These are phyloP conservation scores for Curvularia lunata DNA, from an alignment of 2,329 filamentous ascomycete genomes.

Conservation along the genomic window DNA sequence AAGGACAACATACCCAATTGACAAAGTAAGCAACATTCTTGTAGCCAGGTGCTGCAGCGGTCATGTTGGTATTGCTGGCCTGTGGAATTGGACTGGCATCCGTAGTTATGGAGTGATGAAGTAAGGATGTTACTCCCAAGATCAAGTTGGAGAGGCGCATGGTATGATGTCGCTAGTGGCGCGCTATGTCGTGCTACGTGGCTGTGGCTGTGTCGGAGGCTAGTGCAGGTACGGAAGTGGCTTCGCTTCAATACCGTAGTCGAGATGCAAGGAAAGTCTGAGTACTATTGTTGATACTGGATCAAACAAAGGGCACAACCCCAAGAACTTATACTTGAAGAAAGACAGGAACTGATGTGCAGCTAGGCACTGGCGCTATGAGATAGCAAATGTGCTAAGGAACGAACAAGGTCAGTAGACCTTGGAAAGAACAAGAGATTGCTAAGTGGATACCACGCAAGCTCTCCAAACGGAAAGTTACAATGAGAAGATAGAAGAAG, in stretches of 20 bases:
- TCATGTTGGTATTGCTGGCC: constrained; percentile 17
- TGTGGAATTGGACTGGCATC: constrained; percentile 34
- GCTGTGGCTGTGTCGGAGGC: constrained; percentile 29
- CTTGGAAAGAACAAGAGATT: constrained; percentile 19
- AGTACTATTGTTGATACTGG: neutral
- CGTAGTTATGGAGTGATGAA: constrained; percentile 28
- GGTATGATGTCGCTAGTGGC: constrained; percentile 29
- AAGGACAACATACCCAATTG: constrained; percentile 42
- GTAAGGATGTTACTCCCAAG: constrained; percentile 26
- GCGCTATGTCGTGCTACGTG: constrained; percentile 33
- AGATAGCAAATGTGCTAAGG: constrained; percentile 4
- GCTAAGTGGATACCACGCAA: constrained; percentile 35
- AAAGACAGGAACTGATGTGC: neutral
- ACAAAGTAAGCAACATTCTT: constrained; percentile 49
- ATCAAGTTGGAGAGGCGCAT: constrained; percentile 34
- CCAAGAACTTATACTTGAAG: constrained; percentile 5
- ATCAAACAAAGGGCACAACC: neutral
- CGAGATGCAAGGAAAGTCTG: neutral
- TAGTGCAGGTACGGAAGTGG: constrained; percentile 26
- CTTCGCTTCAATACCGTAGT: constrained; percentile 16
- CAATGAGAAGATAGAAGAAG: constrained; percentile 23
- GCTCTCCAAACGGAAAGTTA: constrained; percentile 33
- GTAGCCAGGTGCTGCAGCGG: constrained; percentile 36
- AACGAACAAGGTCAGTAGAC: constrained; percentile 13
- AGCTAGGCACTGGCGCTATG: neutral